A percentile compares a stretch with the other conserved stretches of the same genome.
Evolutionary conservation across 2,329 filamentous ascomycete genomes (phyloP).

Genomic region (Aureobasidium sp.): DNA sequence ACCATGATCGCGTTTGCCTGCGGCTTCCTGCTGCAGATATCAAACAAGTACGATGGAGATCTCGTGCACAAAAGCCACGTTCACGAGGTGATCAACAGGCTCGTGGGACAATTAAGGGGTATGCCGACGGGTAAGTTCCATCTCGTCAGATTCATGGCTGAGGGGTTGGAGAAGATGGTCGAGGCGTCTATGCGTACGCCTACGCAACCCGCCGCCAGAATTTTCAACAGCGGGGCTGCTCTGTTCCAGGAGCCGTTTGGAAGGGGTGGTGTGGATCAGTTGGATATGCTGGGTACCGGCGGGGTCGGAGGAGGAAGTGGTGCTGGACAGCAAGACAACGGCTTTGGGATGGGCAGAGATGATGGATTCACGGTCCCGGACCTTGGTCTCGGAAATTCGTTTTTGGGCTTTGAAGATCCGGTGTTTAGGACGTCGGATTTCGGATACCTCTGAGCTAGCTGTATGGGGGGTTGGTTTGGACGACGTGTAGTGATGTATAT

Average conservation of each 20-base stretch:
- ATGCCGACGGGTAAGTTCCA: slow-evolving; percentile 14
- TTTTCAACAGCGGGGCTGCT: slow-evolving; percentile 1
- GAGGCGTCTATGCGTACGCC: slow-evolving; percentile 5
- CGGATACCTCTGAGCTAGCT: slow-evolving; percentile 1
- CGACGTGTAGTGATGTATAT: too few species aligned
- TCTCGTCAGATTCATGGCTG: slow-evolving; percentile 5
- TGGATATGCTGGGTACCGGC: background rate
- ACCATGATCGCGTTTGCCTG: slow-evolving; percentile 50
- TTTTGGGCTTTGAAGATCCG: slow-evolving; percentile 13
- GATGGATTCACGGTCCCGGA: slow-evolving; percentile 14
- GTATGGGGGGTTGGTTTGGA: too few species aligned
- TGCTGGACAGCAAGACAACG: background rate
- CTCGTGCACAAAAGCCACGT: background rate
- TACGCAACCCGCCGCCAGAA: background rate
- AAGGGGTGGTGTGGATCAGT: background rate
- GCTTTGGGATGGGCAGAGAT: background rate
- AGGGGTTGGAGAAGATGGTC: slow-evolving; percentile 12
- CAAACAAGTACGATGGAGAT: slow-evolving; percentile 34
- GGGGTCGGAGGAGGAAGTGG: background rate
- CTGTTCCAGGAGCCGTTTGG: background rate
- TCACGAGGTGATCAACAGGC: slow-evolving; percentile 1
- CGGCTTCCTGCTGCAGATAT: slow-evolving; percentile 46
- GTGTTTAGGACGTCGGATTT: slow-evolving; percentile 7
- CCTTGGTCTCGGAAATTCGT: slow-evolving; percentile 11
- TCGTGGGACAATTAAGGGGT: background rate